phyloP scores from a whole-genome alignment of 169 alveolate genomes.

The Blepharisma undulans region DNA sequence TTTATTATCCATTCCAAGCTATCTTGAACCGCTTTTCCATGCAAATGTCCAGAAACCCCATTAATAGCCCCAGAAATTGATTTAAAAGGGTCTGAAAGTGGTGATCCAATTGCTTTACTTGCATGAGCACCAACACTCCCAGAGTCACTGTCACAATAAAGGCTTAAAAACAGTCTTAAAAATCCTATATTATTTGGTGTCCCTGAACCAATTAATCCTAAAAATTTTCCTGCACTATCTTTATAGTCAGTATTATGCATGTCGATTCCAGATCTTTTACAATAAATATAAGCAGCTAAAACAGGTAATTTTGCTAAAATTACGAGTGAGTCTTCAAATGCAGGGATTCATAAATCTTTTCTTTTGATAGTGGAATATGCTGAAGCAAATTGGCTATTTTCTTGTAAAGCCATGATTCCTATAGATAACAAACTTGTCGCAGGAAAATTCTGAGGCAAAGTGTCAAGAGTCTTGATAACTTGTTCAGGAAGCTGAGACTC shows the following conservation, averaged over 20 bases:
- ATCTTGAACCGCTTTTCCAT: constrained; percentile 95
- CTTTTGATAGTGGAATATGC: constrained; percentile 64
- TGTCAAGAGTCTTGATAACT: constrained; percentile 77
- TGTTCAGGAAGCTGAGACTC: constrained; percentile 84
- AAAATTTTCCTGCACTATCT: background rate
- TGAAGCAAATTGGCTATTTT: constrained; percentile 81
- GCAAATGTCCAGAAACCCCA: constrained; percentile 95
- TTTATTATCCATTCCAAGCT: constrained; percentile 77
- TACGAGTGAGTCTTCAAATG: constrained; percentile 88
- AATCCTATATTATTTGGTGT: constrained; percentile 39
- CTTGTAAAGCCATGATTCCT: constrained; percentile 89
- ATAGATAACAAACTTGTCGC: constrained; percentile 93
- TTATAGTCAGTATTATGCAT: background rate
- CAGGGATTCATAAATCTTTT: constrained; percentile 88
- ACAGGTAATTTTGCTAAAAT: constrained; percentile 79
- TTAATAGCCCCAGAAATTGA: constrained; percentile 89
- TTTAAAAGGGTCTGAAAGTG: constrained; percentile 93
- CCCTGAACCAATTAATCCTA: constrained; percentile 27
- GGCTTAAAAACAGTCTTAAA: background rate
- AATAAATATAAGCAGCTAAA: constrained; percentile 65
- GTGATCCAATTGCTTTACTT: constrained; percentile 91
- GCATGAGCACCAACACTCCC: constrained; percentile 96
- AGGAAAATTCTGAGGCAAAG: constrained; percentile 88
- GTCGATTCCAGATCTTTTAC: constrained; percentile 11
- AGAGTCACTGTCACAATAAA: constrained; percentile 90